Base-by-base conservation (phyloP, 78 protist genomes). In the Emiliania huxleyi region DNA sequence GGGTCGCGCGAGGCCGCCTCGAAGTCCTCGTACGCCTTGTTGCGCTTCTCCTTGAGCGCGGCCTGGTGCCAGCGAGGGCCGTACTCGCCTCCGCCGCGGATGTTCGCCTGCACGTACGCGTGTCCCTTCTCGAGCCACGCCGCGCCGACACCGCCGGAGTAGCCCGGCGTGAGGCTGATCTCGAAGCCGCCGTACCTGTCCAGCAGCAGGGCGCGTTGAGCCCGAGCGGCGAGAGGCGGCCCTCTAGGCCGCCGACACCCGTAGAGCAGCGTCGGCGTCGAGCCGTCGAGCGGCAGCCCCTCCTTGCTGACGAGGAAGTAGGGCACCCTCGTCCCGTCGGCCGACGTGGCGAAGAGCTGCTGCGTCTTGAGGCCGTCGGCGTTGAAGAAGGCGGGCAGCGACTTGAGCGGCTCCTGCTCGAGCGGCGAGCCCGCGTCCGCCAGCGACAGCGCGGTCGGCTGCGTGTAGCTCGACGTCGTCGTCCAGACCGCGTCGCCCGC, bases 41-140 rank as follows among this genome's bases (percentile, higher is more conserved):
- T 43, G 0, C 94, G 91, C 43, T 92, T 92, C 81, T 69, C 89
- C 89, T 46, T 52, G 35, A 92, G 46, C 48, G 87, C 94, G 18
- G 93, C 93, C 73, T 62, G 91, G 55, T 92, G 94, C 94, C 94
- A 92, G 18, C 35, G 8, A 8, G 94, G 94, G 42, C 94, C 94
- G 77, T 48, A 92, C 75, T 92, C 94, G 46, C 94, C 94, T 37
- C 94, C 69, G 33, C 91, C 94, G 4, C 94, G 85, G 91, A 92
- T 85, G 94, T 87, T 87, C 43, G 94, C 94, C 26, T 45, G 38
- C 69, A 46, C 87, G 94, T 69, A 92, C 42, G 49, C 40, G 73
- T 56, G 40, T 23, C 94, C 87, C 5, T 21, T 26, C 88, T 92
- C 92, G 25, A 92, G 91, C 94, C 94, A 92, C 19, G 52, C 69